Base-by-base conservation (phyloP, 1,139 yeast species). In the Barnettozyma hawaiiensis region DNA sequence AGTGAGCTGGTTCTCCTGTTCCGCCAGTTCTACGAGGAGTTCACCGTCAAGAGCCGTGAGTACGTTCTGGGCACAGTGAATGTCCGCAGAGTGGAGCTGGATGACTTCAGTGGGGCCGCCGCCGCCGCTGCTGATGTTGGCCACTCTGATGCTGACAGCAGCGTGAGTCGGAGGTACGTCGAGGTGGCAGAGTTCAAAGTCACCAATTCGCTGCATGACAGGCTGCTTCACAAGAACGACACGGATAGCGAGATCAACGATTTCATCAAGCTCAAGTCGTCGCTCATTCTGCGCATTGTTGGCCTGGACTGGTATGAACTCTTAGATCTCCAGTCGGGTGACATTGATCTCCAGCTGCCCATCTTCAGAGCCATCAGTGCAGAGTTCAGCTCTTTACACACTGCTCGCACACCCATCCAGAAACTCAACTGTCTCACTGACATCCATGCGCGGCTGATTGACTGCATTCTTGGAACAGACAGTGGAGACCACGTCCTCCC, bases 401-500 rank as follows among this genome's bases (percentile, higher is more conserved):
- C 16, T 14, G 31, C 31, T 1, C 47, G 45, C 27, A 29, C 55
- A 5, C 55, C 59, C 7, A n/a, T 31, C 2, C 39, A 45, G 14
- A 55, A 55, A 38, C 35, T 55, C 2, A 31, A 41, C 3, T 26
- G 40, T 7, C 29, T 55, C 3, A 33, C 47, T 1, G 35, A 26
- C 2, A 39, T 53, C 8, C 59, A 55, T 46, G 26, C 53, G 1
- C 27, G 40, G 7, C 35, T 55, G 19, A 51, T 48, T 38, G 19
- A 26, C 2, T 37, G 40, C 14, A 39, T 52, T 46, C 5, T 12
- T 32, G 11, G 33, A 27, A 8, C 29, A 31, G 46, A 46, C 5
- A 50, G 50, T 37, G 58, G 81, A 3, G 87, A 81, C 57, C 67
- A 71, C 33, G 69, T 77, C 42, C 59, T 81, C 19, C 85, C 87